phyloP scores from a whole-genome alignment of 1,284 basidiomycete species.

The Tilletiaria anomala region DNA sequence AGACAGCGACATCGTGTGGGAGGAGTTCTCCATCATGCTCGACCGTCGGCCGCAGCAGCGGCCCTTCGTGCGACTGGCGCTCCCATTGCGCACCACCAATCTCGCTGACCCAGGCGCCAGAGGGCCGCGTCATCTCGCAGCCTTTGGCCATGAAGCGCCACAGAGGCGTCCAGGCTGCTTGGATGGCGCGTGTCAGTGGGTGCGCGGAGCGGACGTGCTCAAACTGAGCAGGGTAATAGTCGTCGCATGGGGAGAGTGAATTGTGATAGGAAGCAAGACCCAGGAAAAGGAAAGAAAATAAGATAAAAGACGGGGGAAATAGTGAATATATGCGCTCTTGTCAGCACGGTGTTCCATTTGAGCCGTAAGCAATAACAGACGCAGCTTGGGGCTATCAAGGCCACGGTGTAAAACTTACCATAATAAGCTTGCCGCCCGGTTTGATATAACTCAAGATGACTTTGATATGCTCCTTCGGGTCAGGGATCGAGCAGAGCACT shows the following conservation, averaged over 20 bases:
- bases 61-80: neutral
- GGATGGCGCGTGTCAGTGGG: slow-evolving; percentile 7
- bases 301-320: neutral
- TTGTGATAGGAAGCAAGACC: neutral
- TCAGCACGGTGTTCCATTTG: too few species aligned
- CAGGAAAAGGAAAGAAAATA: neutral
- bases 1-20: slow-evolving; percentile 13
- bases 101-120: slow-evolving; percentile 12
- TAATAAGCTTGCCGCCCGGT: slow-evolving; percentile 19
- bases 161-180: slow-evolving; percentile 9
- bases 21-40: slow-evolving; percentile 10
- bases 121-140: slow-evolving; percentile 14
- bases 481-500: slow-evolving; percentile 20
- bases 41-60: neutral
- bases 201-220: slow-evolving; percentile 21
- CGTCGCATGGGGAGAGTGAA: too few species aligned
- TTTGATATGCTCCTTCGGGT: slow-evolving; percentile 15
- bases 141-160: slow-evolving; percentile 17
- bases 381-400: too few species aligned
- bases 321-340: neutral
- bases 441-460: slow-evolving; percentile 16
- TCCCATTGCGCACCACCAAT: slow-evolving; percentile 2
- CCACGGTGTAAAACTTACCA: too few species aligned
- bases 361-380: too few species aligned
- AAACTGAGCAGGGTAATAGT: too few species aligned